A percentile compares a stretch with the other conserved stretches of the same genome.
Evolutionary conservation across 2,329 filamentous ascomycete species (phyloP).

Genomic region (Colletotrichum viniferum): DNA sequence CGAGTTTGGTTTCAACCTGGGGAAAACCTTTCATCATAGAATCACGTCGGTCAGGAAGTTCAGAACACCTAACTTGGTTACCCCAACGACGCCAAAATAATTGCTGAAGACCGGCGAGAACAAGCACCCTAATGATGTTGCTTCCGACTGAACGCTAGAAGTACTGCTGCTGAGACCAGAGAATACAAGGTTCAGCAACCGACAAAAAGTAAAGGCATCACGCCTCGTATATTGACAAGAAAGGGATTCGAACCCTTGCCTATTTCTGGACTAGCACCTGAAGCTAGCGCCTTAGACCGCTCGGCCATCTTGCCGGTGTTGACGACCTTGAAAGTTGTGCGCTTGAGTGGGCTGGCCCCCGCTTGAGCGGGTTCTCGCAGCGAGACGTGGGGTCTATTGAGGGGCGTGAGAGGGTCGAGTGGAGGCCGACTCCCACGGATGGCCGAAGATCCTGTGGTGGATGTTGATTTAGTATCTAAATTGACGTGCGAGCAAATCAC

Average conservation of each 20-base stretch:
- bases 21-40: neutral
- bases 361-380: neutral
- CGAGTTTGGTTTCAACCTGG: no score
- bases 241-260: neutral
- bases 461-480: neutral
- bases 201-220: neutral
- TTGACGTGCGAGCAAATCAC: rapidly evolving
- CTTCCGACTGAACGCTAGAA: neutral
- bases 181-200: neutral
- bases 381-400: neutral
- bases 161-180: neutral
- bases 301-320: neutral
- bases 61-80: no score
- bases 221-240: neutral
- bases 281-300: neutral
- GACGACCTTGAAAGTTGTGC: neutral
- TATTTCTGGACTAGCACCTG: neutral
- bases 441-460: no score
- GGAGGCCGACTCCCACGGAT: rapidly evolving
- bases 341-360: neutral
- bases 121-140: neutral
- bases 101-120: neutral
- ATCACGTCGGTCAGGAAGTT: neutral
- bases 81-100: no score
- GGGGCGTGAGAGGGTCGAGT: neutral